phyloP scores from a whole-genome alignment of 2,329 filamentous ascomycete genomes.

The Coleophoma eucalyptorum region DNA sequence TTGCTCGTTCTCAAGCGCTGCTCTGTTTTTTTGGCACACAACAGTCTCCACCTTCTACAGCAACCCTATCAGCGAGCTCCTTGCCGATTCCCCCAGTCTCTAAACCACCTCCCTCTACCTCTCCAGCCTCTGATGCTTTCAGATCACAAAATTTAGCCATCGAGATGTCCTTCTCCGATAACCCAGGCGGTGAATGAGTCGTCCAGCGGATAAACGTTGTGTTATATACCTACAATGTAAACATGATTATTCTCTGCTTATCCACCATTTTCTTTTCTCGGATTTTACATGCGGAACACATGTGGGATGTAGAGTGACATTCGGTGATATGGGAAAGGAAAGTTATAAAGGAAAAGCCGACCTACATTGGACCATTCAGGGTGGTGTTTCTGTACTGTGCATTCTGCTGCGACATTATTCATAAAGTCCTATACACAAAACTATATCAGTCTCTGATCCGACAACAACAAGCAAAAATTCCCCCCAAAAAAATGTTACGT shows the following conservation, averaged over 20 bases:
- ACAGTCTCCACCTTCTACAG: slow-evolving; percentile 46
- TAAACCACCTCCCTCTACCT: slow-evolving; percentile 29
- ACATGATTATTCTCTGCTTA: not conserved
- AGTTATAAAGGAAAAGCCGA: slow-evolving; percentile 1
- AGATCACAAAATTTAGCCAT: slow-evolving; percentile 62
- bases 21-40: slow-evolving; percentile 42
- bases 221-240: slow-evolving; percentile 56
- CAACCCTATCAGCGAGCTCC: slow-evolving; percentile 43
- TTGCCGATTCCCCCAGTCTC: slow-evolving; percentile 22
- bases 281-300: not conserved
- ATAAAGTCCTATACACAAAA: slow-evolving; percentile 60
- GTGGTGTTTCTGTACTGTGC: slow-evolving; percentile 66
- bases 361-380: slow-evolving; percentile 73
- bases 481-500: no score
- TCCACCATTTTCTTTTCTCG: not conserved
- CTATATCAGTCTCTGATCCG: not conserved
- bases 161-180: slow-evolving; percentile 60
- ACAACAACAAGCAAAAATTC: slow-evolving; percentile 12
- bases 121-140: slow-evolving; percentile 52
- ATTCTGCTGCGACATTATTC: slow-evolving; percentile 66
- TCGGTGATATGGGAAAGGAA: no score
- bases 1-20: not conserved
- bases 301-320: no score
- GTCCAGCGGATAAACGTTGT: slow-evolving; percentile 70
- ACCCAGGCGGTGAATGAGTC: slow-evolving; percentile 62